These are phyloP conservation scores for Mycena pura DNA, from an alignment of 768 basidiomycete species.

Conservation along the genomic window DNA sequence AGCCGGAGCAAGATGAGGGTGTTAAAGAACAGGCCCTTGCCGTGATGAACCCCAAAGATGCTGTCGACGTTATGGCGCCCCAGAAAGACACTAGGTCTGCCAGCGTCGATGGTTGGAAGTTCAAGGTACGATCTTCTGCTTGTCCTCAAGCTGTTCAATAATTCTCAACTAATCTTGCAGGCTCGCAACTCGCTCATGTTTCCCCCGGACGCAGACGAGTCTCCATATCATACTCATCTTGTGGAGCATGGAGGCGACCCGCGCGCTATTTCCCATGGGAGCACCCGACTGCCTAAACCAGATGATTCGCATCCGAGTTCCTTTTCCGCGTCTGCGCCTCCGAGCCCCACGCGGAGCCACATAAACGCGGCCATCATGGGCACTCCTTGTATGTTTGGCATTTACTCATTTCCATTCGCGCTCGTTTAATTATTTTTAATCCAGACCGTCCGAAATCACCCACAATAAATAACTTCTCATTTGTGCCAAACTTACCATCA, in stretches of 20 bases:
- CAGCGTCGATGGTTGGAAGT: constrained; percentile 82
- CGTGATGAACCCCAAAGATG: background rate
- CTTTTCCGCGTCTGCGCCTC: constrained; percentile 62
- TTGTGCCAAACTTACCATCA: constrained; percentile 87
- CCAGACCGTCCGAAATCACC: constrained; percentile 72
- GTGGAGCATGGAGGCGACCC: constrained; percentile 46
- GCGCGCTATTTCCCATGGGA: constrained; percentile 76
- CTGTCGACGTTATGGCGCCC: constrained; percentile 81
- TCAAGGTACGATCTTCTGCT: constrained; percentile 63
- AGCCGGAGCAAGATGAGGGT: constrained; percentile 35
- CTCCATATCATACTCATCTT: constrained; percentile 67
- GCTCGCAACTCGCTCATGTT: constrained; percentile 97
- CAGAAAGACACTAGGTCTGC: constrained; percentile 75
- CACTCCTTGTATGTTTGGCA: constrained; percentile 75
- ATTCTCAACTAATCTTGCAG: constrained; percentile 47
- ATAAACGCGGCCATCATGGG: constrained; percentile 94
- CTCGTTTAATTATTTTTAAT: constrained; percentile 9
- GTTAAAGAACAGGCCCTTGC: constrained; percentile 22
- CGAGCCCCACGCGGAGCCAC: constrained; percentile 89
- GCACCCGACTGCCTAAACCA: constrained; percentile 81
- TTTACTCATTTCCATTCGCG: background rate
- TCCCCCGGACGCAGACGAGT: constrained; percentile 86
- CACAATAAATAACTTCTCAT: constrained; percentile 63
- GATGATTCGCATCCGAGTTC: constrained; percentile 56
- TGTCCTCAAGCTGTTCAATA: background rate